Conservation (phyloP, 768 basidiomycete species). For the Phylloporus sp. region DNA sequence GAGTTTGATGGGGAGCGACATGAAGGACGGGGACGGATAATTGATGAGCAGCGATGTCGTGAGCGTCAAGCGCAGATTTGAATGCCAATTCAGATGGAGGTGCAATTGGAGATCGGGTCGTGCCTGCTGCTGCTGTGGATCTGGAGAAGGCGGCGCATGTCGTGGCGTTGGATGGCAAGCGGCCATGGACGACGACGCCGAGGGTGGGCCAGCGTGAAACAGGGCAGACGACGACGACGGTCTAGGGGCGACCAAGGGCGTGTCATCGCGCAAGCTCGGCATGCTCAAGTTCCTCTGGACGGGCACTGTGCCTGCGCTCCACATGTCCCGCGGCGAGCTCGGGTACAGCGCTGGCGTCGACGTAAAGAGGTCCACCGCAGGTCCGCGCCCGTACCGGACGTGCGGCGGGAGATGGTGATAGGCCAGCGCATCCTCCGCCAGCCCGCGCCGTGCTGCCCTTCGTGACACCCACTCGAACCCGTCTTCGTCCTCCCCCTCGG, state of each 20-base stretch:
- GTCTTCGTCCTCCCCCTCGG: constrained; percentile 51
- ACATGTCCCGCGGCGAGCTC: constrained; percentile 39
- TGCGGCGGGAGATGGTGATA: constrained; percentile 73
- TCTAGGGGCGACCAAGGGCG: constrained; percentile 28
- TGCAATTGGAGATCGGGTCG: constrained; percentile 81
- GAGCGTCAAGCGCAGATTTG: constrained; percentile 83
- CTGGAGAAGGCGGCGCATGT: constrained; percentile 10
- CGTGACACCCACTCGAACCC: constrained; percentile 81
- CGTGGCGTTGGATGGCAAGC: constrained; percentile 16
- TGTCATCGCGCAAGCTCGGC: constrained; percentile 37
- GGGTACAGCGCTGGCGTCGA: constrained; percentile 45
- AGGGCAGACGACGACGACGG: constrained; percentile 12
- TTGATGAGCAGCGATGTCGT: constrained; percentile 94
- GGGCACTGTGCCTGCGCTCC: constrained; percentile 29
- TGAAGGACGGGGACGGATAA: constrained; percentile 93
- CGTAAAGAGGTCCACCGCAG: constrained; percentile 53
- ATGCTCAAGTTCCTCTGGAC: constrained; percentile 26
- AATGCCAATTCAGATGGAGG: constrained; percentile 78
- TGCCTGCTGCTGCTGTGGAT: constrained; percentile 21
- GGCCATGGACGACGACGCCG: constrained; percentile 21
- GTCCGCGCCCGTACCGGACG: constrained; percentile 57
- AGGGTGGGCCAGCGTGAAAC: constrained; percentile 33
- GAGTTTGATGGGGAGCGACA: constrained; percentile 93
- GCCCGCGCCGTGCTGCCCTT: constrained; percentile 50
- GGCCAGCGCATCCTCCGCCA: constrained; percentile 47